phyloP scores from a whole-genome alignment of 2,329 filamentous ascomycete genomes.

The Ceratocystis cacaofunesta region DNA sequence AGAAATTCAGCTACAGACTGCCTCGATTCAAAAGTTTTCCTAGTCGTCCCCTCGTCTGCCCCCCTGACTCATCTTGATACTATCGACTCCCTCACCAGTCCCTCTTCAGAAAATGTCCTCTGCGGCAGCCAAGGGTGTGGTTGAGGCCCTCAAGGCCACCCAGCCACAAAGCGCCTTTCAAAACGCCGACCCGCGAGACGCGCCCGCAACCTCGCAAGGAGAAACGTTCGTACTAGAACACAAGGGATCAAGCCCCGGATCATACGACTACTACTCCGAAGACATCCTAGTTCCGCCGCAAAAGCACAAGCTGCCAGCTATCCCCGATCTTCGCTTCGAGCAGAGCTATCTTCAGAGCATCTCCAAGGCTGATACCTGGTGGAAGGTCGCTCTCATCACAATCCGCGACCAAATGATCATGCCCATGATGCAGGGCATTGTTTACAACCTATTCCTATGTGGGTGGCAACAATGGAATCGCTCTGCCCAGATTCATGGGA shows the following conservation, averaged over 20 bases:
- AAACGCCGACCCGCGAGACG: constrained; percentile 13
- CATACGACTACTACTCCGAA: constrained; percentile 53
- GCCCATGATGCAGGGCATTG: constrained; percentile 70
- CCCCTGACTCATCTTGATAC: not conserved
- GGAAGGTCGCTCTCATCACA: constrained; percentile 71
- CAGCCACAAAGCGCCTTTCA: constrained; percentile 16
- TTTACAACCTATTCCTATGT: constrained; percentile 73
- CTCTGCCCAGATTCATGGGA: constrained; percentile 60
- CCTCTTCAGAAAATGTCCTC: constrained; percentile 4
- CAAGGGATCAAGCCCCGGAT: constrained; percentile 22
- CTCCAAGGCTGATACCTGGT: constrained; percentile 61
- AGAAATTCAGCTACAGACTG: not conserved
- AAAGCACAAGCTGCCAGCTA: constrained; percentile 37
- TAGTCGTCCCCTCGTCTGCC: not conserved
- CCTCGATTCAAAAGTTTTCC: not conserved
- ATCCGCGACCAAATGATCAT: constrained; percentile 79
- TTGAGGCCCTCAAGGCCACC: constrained; percentile 16
- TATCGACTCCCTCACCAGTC: not conserved
- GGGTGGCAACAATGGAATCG: constrained; percentile 89
- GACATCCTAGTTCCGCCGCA: constrained; percentile 45
- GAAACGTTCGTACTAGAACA: constrained; percentile 8
- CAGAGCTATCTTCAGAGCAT: constrained; percentile 95
- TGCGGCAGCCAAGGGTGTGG: constrained; percentile 11
- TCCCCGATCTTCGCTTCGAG: constrained; percentile 89
- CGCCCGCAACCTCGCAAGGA: constrained; percentile 14